phyloP scores from a whole-genome alignment of 139 green algal genomes.

The Asterochloris sp. region DNA sequence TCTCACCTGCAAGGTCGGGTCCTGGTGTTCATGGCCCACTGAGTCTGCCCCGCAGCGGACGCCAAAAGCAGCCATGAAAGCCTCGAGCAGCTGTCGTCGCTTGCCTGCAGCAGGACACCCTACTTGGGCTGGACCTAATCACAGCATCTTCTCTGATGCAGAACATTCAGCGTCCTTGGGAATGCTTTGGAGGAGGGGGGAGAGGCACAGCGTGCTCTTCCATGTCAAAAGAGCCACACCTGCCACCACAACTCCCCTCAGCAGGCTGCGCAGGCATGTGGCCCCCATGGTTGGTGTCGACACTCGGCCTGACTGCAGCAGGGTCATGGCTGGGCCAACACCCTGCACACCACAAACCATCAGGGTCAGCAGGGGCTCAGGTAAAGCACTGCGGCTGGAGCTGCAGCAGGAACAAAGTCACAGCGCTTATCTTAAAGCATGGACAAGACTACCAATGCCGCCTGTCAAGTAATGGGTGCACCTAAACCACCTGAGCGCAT shows the following conservation, averaged over 20 bases:
- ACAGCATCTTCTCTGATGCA: neutral
- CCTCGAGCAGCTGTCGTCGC: neutral
- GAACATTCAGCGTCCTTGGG: neutral
- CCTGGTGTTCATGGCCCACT: neutral
- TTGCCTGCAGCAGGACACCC: neutral
- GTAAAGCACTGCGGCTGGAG: no score
- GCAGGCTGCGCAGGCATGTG: no score
- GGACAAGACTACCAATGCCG: no score
- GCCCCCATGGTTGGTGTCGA: no score
- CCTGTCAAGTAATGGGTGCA: neutral
- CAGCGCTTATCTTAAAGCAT: no score
- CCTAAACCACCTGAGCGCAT: neutral
- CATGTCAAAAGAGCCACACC: neutral
- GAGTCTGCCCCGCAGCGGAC: neutral
- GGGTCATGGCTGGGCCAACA: no score
- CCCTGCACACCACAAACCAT: no score
- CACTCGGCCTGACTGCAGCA: no score
- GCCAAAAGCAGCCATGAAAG: constrained; percentile 7
- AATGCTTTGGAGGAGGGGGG: neutral
- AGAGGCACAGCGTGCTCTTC: neutral
- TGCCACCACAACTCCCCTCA: neutral
- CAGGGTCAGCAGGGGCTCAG: no score
- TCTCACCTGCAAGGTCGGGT: neutral
- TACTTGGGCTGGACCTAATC: no score
- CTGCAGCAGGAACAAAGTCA: no score